phyloP scores from a whole-genome alignment of 2,329 filamentous ascomycete genomes.

The Fusarium sp. region DNA sequence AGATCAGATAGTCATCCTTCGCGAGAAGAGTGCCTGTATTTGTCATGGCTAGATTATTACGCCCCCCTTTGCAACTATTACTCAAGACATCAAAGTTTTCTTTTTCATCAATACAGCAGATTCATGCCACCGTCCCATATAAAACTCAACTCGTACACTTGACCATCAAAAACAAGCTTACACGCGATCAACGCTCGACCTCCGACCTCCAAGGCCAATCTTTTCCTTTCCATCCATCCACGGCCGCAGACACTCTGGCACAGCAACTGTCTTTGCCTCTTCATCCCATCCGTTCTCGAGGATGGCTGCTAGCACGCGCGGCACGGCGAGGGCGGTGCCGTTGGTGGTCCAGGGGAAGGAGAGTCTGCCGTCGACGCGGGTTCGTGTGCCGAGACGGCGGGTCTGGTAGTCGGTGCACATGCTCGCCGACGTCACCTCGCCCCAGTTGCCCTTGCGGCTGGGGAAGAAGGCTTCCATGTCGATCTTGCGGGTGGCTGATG shows the following conservation, averaged over 20 bases:
- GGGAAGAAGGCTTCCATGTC: constrained; percentile 98
- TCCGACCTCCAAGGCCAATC: constrained; percentile 61
- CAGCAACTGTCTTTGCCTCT: constrained; percentile 69
- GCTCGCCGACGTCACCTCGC: constrained; percentile 90
- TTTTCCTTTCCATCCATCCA: constrained; percentile 85
- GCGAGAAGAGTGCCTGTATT: neutral
- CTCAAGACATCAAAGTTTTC: constrained; percentile 24
- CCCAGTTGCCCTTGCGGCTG: constrained; percentile 79
- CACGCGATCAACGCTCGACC: constrained; percentile 45
- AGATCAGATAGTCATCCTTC: neutral
- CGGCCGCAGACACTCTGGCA: constrained; percentile 82
- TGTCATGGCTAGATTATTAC: constrained; percentile 13
- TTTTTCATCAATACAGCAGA: constrained; percentile 6
- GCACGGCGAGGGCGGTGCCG: constrained; percentile 92
- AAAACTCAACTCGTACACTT: constrained; percentile 22
- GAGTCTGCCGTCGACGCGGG: constrained; percentile 68
- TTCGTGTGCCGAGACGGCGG: constrained; percentile 80
- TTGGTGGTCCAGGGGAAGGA: constrained; percentile 91
- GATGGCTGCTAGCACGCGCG: constrained; percentile 87
- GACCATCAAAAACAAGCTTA: constrained; percentile 21
- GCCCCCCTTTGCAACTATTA: constrained; percentile 20
- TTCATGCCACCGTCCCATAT: constrained; percentile 15
- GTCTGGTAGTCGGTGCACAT: constrained; percentile 97
- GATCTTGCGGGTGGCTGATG: constrained; percentile 85
- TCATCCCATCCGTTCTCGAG: constrained; percentile 93